phyloP scores from a whole-genome alignment of 345 rosid genomes.

The Eucalyptus viminalis region DNA sequence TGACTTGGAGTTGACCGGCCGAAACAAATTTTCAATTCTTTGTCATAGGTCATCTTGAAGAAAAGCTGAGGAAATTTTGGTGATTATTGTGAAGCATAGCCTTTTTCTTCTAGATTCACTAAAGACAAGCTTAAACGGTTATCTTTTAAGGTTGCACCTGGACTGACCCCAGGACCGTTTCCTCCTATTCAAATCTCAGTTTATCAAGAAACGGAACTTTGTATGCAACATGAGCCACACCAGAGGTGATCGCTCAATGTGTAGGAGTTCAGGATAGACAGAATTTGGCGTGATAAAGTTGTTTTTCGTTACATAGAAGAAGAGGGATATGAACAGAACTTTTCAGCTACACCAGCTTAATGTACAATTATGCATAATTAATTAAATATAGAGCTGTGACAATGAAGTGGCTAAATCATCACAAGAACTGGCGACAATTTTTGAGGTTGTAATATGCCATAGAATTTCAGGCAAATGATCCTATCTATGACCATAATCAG shows the following conservation, averaged over 20 bases:
- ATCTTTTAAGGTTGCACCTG: neutral
- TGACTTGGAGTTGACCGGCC: neutral
- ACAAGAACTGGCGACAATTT: no score
- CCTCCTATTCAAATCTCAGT: neutral
- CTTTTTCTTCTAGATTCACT: neutral
- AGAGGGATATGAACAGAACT: no score
- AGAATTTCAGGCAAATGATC: no score
- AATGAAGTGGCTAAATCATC: no score
- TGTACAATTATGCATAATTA: no score
- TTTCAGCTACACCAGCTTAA: no score
- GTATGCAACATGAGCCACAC: neutral
- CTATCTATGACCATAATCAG: no score
- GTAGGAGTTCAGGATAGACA: neutral
- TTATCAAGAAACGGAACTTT: neutral
- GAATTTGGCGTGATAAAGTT: no score
- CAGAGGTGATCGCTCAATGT: neutral
- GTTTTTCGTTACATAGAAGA: no score
- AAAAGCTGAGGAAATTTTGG: neutral
- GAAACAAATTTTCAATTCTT: neutral
- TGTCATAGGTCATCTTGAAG: neutral
- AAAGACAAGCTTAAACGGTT: neutral
- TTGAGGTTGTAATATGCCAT: no score
- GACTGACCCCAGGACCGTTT: neutral
- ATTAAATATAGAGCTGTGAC: no score
- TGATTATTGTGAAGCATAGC: neutral